These are phyloP conservation scores for Pleurotus pulmonarius DNA, from an alignment of 768 basidiomycete genomes.

Conservation along the genomic window DNA sequence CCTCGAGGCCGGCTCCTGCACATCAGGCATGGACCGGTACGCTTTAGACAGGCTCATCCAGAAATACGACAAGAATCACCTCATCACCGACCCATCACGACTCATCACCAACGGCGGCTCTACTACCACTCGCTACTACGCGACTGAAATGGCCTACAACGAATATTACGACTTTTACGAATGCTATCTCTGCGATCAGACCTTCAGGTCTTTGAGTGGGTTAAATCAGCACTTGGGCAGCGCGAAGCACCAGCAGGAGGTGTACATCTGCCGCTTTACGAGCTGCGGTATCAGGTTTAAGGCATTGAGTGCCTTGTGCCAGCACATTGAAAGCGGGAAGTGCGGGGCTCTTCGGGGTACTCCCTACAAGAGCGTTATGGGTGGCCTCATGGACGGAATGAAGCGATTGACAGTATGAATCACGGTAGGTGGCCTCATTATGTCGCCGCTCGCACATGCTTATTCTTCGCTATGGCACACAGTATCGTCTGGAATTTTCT, in stretches of 20 bases:
- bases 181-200: constrained; percentile 57
- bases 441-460: too few relatives aligned
- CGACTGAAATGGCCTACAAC: constrained; percentile 38
- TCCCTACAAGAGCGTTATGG: constrained; percentile 34
- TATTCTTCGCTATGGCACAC: too few relatives aligned
- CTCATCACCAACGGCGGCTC: constrained; percentile 35
- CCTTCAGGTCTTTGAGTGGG: constrained; percentile 32
- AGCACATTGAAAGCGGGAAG: constrained; percentile 62
- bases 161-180: constrained; percentile 39
- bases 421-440: background rate
- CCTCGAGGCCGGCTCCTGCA: constrained; percentile 57
- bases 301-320: constrained; percentile 55
- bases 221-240: constrained; percentile 66
- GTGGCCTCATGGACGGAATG: constrained; percentile 26
- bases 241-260: constrained; percentile 49
- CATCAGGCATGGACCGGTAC: constrained; percentile 40
- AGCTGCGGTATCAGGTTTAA: constrained; percentile 40
- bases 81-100: constrained; percentile 55
- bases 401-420: background rate
- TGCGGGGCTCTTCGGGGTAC: constrained; percentile 54
- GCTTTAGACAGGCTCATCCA: constrained; percentile 39
- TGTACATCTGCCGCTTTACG: constrained; percentile 50
- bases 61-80: constrained; percentile 36
- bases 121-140: constrained; percentile 21
- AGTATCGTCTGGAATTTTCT: too few relatives aligned